These are phyloP conservation scores for Dacryopinax primogenitus DNA, from an alignment of 768 basidiomycete genomes.

Conservation along the genomic window DNA sequence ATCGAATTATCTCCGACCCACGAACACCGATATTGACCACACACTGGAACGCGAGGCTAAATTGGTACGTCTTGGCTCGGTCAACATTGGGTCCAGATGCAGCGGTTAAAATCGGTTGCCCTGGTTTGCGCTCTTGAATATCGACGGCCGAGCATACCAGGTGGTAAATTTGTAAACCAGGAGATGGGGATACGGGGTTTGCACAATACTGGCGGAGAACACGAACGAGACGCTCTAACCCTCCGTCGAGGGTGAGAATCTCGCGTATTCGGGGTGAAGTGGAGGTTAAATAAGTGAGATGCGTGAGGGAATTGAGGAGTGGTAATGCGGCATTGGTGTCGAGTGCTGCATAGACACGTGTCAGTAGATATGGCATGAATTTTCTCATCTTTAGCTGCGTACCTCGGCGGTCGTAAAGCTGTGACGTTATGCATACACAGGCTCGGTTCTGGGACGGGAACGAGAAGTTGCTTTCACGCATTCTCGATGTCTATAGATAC, in stretches of 20 bases:
- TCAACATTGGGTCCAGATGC: constrained; percentile 36
- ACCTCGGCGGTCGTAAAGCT: constrained; percentile 93
- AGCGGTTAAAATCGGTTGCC: background rate
- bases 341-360: constrained; percentile 28
- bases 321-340: constrained; percentile 49
- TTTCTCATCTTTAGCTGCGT: constrained; percentile 19
- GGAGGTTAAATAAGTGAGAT: constrained; percentile 90
- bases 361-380: background rate
- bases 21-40: constrained; percentile 94
- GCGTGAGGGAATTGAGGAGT: constrained; percentile 86
- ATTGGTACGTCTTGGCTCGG: constrained; percentile 75
- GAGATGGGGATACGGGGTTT: constrained; percentile 33
- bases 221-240: constrained; percentile 85
- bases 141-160: constrained; percentile 11
- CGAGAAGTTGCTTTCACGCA: constrained; percentile 92
- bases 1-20: constrained; percentile 82
- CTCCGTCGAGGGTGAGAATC: constrained; percentile 96
- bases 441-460: constrained; percentile 93
- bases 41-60: constrained; percentile 89
- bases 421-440: constrained; percentile 84
- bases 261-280: constrained; percentile 96
- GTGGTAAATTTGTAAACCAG: background rate
- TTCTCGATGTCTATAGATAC: constrained; percentile 25
- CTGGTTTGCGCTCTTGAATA: constrained; percentile 20
- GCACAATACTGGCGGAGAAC: constrained; percentile 83